Percentiles rank a stretch among this genome's conserved stretches.
Conservation (phyloP, 441 rosid species). For the Corymbia calophylla region DNA sequence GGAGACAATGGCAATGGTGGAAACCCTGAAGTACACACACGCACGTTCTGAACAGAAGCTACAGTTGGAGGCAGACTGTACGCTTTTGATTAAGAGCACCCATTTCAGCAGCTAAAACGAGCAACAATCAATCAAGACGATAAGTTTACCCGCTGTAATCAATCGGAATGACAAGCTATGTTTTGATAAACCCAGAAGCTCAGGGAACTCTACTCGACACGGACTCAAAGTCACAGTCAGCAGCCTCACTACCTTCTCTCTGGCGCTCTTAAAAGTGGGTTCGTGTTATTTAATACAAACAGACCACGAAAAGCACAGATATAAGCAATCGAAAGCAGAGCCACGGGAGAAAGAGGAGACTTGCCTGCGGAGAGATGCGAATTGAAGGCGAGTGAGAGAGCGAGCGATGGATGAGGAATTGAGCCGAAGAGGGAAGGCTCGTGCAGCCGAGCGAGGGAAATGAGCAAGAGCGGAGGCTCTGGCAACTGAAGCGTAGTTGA, state of each 20-base stretch:
- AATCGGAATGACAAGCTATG: background rate
- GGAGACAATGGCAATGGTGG: too few species aligned
- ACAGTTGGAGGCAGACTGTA: too few species aligned
- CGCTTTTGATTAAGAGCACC: background rate
- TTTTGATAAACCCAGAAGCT: background rate
- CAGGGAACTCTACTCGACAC: background rate
- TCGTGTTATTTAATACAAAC: background rate
- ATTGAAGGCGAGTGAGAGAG: background rate
- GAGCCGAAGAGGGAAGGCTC: background rate
- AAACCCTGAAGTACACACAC: too few species aligned
- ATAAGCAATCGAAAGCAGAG: background rate
- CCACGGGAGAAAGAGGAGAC: background rate
- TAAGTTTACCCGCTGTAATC: background rate
- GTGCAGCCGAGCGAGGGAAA: background rate
- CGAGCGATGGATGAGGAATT: background rate
- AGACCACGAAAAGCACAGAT: background rate
- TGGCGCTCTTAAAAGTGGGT: background rate
- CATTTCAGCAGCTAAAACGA: background rate
- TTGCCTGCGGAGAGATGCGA: background rate
- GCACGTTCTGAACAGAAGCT: too few species aligned
- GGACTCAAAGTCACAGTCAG: background rate
- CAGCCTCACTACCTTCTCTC: background rate
- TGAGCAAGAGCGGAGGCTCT: background rate
- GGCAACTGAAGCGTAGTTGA: background rate
- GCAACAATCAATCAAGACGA: background rate